phyloP scores from a whole-genome alignment of 208 protist genomes.

The Blastocrithidia nonstop region DNA sequence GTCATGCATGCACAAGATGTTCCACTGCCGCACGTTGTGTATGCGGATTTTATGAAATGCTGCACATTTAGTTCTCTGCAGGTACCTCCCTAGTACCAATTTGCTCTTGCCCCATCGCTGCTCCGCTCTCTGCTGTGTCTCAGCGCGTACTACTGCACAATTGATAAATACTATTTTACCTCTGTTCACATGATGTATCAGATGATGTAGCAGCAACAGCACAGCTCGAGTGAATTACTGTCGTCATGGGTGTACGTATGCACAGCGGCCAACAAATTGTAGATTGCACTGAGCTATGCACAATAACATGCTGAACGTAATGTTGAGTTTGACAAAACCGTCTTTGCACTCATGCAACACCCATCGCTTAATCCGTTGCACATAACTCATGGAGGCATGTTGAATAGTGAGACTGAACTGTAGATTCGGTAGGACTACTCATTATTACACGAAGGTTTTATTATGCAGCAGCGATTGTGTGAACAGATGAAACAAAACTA shows the following conservation, averaged over 20 bases:
- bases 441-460: conserved; percentile 30
- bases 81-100: conserved; percentile 68
- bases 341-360: conserved; percentile 66
- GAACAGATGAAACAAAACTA: conserved; percentile 13
- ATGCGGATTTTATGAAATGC: conserved; percentile 78
- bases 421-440: too few species aligned
- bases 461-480: conserved; percentile 57
- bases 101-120: conserved; percentile 25
- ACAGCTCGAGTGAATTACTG: conserved; percentile 22
- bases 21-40: conserved; percentile 72
- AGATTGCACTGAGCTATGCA: conserved; percentile 27
- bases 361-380: conserved; percentile 37
- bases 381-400: conserved; percentile 5
- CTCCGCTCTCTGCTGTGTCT: conserved; percentile 40
- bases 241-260: conserved; percentile 62
- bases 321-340: conserved; percentile 38
- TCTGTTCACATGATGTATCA: conserved; percentile 39
- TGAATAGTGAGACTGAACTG: too few species aligned
- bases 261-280: conserved; percentile 34
- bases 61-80: conserved; percentile 62
- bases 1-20: conserved; percentile 36
- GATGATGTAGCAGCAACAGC: conserved; percentile 65
- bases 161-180: conserved; percentile 63
- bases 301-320: conserved; percentile 27
- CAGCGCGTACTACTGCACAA: conserved; percentile 45